These are phyloP conservation scores for Tephrocybe sp. DNA, from an alignment of 768 basidiomycete species.

Conservation along the genomic window DNA sequence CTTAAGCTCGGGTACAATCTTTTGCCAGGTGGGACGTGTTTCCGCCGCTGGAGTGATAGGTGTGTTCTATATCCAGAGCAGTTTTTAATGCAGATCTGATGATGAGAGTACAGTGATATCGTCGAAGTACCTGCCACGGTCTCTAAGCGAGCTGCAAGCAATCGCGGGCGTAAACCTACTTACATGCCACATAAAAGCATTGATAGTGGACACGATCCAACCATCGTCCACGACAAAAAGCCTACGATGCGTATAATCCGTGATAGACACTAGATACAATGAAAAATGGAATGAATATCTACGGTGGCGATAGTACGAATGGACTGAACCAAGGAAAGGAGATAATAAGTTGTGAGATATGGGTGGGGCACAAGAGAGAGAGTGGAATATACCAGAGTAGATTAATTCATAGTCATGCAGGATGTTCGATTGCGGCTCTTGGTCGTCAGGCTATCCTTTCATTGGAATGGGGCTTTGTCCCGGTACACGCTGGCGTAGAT, in stretches of 20 bases:
- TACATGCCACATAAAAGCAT: not conserved
- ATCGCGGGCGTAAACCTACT: not conserved
- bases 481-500: constrained; percentile 6
- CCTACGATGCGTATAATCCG: not conserved
- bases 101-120: not conserved
- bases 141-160: not conserved
- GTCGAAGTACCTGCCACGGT: not conserved
- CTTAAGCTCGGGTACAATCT: not conserved
- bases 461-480: constrained; percentile 12
- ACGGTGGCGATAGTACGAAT: too few relatives aligned
- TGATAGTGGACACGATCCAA: not conserved
- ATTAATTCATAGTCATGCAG: too few relatives aligned
- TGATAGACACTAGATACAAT: not conserved
- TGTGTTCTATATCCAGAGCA: not conserved
- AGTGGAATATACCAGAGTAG: too few relatives aligned
- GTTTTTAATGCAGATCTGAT: not conserved
- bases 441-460: too few relatives aligned
- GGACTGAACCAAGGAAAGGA: too few relatives aligned
- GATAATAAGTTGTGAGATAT: too few relatives aligned
- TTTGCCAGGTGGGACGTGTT: not conserved
- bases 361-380: too few relatives aligned
- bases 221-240: not conserved
- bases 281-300: too few relatives aligned
- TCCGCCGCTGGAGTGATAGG: not conserved
- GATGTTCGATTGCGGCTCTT: not conserved